A percentile compares a stretch with the other conserved stretches of the same genome.
phyloP scores from a whole-genome alignment of 2,329 filamentous ascomycete species.

The Pezizomycotina sp. region DNA sequence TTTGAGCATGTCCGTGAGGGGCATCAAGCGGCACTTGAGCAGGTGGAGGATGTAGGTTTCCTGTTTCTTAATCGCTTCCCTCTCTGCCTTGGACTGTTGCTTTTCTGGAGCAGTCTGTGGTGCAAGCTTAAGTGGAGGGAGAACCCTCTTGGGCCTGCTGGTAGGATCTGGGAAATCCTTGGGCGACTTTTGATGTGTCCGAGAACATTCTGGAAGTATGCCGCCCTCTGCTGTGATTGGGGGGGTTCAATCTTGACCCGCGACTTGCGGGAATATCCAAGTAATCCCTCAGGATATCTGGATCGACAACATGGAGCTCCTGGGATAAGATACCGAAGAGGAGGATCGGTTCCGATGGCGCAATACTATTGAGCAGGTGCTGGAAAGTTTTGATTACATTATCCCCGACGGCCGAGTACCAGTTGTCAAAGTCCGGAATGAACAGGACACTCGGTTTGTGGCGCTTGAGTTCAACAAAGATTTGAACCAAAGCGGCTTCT shows the following conservation, averaged over 20 bases:
- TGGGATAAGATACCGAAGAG: constrained; percentile 71
- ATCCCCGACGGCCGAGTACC: constrained; percentile 56
- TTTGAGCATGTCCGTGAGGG: constrained; percentile 95
- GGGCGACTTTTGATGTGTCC: constrained; percentile 64
- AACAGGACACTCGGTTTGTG: constrained; percentile 95
- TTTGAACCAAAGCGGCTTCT: constrained; percentile 75
- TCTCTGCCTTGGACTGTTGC: constrained; percentile 57
- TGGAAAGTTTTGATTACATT: constrained; percentile 61
- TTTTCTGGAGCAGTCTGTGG: constrained; percentile 52
- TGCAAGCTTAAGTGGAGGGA: constrained; percentile 61
- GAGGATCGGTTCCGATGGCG: constrained; percentile 80
- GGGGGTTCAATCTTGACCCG: constrained; percentile 56
- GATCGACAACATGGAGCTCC: constrained; percentile 44
- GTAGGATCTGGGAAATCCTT: constrained; percentile 73
- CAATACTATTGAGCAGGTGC: constrained; percentile 62
- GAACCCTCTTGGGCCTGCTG: constrained; percentile 68
- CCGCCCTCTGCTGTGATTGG: constrained; percentile 44
- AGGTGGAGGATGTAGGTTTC: constrained; percentile 73
- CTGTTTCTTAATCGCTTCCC: constrained; percentile 60
- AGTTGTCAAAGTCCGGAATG: constrained; percentile 75
- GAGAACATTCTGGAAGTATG: constrained; percentile 64
- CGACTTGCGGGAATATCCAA: constrained; percentile 71
- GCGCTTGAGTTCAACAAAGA: constrained; percentile 81
- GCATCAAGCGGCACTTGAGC: constrained; percentile 76
- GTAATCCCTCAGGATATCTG: constrained; percentile 52